Base-by-base conservation (phyloP, 78 protist genomes). In the Guillardia theta region DNA sequence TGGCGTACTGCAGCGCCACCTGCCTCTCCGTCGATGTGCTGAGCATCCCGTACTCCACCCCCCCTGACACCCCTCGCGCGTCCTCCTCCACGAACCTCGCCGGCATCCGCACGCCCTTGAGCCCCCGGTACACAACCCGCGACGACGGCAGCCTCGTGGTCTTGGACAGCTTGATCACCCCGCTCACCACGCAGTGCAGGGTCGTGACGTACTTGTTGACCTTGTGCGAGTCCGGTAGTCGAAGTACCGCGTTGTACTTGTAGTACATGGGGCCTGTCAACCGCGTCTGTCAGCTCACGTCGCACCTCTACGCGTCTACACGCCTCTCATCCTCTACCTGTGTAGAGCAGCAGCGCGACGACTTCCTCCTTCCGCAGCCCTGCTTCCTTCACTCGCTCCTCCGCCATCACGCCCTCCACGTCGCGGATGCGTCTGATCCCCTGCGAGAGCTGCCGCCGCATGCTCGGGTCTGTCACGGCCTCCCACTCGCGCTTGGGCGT, bases 31-130 rank as follows among this genome's bases (percentile, higher is more conserved):
- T 44, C 30, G 94, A 62, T 12, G 94, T 62, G 83, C 62, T 44
- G 62, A 45, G 21, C 62, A 54, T 44, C 43, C 62, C 94, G 37
- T 8, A 92, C 58, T 92, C 87, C 39, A 62, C 87, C 47, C 94
- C 94, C 33, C 94, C 94, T 33, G 30, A 2, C 9, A 41, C 1
- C 27, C 87, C 87, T 43, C 6, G 0, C 45, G 9, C 80, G 10
- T 50, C 53, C n/a, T 0, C 24, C 27, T 0, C 33, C 30, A 21
- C 41, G 87, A 58, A 62, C 44, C 15, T 15, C 27, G 4, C 30
- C 1, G 94, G 94, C 37, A 62, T 78, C 58, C 1, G 19, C 37
- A 30, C n/a, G 87, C 48, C 94, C 0, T 4, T 27, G 39, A 58
- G 15, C 46, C 94, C 94, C 37, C 94, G 78, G 48, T 24, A 92